A percentile compares a stretch with the other conserved stretches of the same genome.
Evolutionary conservation across 2,329 filamentous ascomycete species (phyloP).

Genomic region (Sphaerostilbella broomeana): DNA sequence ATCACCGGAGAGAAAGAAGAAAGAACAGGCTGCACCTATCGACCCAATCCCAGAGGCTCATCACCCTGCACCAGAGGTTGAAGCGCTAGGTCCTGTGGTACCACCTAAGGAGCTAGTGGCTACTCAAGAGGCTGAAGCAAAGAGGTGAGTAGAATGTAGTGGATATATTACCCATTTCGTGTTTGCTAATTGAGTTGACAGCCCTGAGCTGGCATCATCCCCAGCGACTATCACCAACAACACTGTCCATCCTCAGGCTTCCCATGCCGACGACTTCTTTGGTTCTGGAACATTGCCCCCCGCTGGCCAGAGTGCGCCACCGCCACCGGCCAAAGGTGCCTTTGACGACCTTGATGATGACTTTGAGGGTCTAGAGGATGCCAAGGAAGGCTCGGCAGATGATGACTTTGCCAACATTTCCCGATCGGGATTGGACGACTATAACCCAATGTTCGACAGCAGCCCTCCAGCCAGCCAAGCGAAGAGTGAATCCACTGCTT

Average conservation of each 20-base stretch:
- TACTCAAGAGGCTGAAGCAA: conserved; percentile 16
- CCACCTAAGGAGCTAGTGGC: conserved; percentile 20
- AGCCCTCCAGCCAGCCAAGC: conserved; percentile 48
- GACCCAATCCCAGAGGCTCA: conserved; percentile 6
- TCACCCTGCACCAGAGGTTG: neutral
- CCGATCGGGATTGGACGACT: conserved; percentile 65
- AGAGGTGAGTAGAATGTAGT: conserved; percentile 20
- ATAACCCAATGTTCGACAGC: conserved; percentile 77
- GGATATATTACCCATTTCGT: neutral
- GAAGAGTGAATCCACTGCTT: conserved; percentile 48
- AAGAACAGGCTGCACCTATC: conserved; percentile 5
- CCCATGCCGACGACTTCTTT: conserved; percentile 38
- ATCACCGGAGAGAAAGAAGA: conserved; percentile 38
- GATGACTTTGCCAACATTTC: conserved; percentile 74
- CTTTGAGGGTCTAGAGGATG: conserved; percentile 77
- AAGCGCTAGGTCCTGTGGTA: conserved; percentile 14
- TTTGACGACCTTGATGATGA: conserved; percentile 75
- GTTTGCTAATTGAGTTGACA: conserved; percentile 11
- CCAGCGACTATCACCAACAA: conserved; percentile 25
- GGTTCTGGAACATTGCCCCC: conserved; percentile 27
- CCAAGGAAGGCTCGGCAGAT: conserved; percentile 71
- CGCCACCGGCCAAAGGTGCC: conserved; percentile 38
- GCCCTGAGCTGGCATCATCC: conserved; percentile 26
- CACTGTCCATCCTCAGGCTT: conserved; percentile 21
- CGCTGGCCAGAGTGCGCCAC: conserved; percentile 24